Conservation (phyloP, 1,139 yeast genomes). For the Suhomyces terraborum region DNA sequence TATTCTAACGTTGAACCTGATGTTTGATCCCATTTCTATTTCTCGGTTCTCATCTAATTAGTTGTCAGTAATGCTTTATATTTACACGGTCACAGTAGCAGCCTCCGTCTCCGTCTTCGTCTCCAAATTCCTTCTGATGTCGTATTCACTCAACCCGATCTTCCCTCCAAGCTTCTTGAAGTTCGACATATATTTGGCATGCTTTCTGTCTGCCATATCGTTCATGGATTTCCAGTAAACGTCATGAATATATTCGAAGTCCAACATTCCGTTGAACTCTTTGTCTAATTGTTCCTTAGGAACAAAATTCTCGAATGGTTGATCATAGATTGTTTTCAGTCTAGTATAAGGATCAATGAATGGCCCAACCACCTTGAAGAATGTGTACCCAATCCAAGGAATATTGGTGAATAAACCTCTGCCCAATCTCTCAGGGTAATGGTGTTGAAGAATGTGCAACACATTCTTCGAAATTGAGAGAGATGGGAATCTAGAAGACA, state of each 20-base stretch:
- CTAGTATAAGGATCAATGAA: slow-evolving; percentile 53
- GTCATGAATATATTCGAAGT: slow-evolving; percentile 47
- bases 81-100: too few relatives aligned
- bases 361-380: slow-evolving; percentile 49
- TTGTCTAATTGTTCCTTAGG: slow-evolving; percentile 49
- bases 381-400: slow-evolving; percentile 52
- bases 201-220: slow-evolving; percentile 40
- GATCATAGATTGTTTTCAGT: slow-evolving; percentile 51
- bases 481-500: slow-evolving; percentile 47
- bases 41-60: too few relatives aligned
- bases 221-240: slow-evolving; percentile 49
- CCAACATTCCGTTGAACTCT: slow-evolving; percentile 46
- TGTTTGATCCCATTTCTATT: too few relatives aligned
- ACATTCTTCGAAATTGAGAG: slow-evolving; percentile 63
- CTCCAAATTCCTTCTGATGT: slow-evolving; percentile 17
- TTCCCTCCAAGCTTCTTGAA: slow-evolving; percentile 42
- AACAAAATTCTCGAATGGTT: slow-evolving; percentile 48
- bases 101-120: neutral
- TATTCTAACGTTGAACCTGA: too few relatives aligned
- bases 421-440: slow-evolving; percentile 61
- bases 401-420: slow-evolving; percentile 50
- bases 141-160: slow-evolving; percentile 49
- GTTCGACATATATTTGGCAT: slow-evolving; percentile 37
- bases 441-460: slow-evolving; percentile 83
- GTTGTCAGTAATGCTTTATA: too few relatives aligned